Base-by-base conservation (phyloP, 2,329 filamentous ascomycete species). In the Pseudocercospora musae region DNA sequence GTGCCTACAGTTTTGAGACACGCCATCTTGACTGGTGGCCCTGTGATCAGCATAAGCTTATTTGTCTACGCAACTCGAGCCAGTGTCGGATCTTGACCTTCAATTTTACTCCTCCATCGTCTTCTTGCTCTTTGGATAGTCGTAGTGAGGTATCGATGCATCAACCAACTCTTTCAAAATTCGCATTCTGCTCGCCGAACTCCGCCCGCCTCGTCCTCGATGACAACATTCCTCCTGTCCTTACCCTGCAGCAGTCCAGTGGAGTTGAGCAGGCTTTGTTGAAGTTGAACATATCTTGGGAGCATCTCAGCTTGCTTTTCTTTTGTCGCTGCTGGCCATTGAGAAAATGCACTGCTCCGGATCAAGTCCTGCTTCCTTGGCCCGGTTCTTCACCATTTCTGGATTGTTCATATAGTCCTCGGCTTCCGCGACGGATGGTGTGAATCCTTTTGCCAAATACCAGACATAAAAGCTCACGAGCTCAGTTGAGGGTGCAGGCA, bases 61-160 rank as follows among this genome's bases (percentile, higher is more conserved):
- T 15, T 33, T 13, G 20, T 20, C 44, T 23, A 33, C 31, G 18
- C 13, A 20, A 13, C 13, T 25, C 9, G 13, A 25, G 44, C 13
- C 44, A 20, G 18, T 5, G 18, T 48, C 44, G 18, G 44, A 48
- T 48, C 44, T 18, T 40, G 37, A 48, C 11, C 20, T 48, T 23
- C 44, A 48, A 23, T 20, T 48, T 13, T 48, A 48, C 44, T 48
- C 9, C 29, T 42, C 33, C 55, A 15, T 56, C 52, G 59, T 25
- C 37, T 56, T 59, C 44, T 52, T 62, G 15, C 46, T 56, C 25
- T 68, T 74, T 58, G 78, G 56, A 64, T 74, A 78, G 63, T 77
- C 73, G 67, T 79, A 78, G 57, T 79, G 75, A n/a, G 71, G 68
- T 75, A 79, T 77, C 1, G 75, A 71, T 37, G 68, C 71, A 27